These are phyloP conservation scores for Cicer yamashitae DNA, from an alignment of 306 rosid genomes.

Conservation along the genomic window DNA sequence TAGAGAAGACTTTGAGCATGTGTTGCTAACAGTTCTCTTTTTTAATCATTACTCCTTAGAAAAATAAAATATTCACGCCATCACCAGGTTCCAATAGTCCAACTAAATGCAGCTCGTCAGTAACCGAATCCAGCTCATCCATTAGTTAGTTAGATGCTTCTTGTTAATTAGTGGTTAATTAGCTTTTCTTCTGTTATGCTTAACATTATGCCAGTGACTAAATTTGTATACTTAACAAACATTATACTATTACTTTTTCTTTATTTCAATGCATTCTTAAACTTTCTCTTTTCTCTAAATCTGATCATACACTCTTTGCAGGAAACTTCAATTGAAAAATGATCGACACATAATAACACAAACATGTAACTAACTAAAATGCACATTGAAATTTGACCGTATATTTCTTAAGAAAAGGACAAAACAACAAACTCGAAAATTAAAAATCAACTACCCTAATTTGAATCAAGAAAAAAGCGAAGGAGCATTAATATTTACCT, in stretches of 20 bases:
- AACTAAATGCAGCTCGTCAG: not conserved
- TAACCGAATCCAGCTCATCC: constrained; percentile 8
- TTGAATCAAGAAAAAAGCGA: not conserved
- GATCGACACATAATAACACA: not conserved
- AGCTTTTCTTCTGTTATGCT: not conserved
- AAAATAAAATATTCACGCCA: not conserved
- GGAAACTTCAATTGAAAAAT: constrained; percentile 9
- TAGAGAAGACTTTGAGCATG: not conserved
- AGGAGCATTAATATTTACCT: constrained; percentile 56
- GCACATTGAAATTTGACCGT: constrained; percentile 20
- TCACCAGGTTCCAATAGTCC: not conserved
- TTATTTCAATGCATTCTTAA: not conserved
- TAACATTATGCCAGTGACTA: not conserved
- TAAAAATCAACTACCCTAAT: not conserved
- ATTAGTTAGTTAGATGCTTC: not conserved
- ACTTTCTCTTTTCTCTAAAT: not conserved
- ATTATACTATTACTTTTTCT: not conserved
- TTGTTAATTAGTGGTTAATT: not conserved
- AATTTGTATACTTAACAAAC: not conserved
- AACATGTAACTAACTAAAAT: constrained; percentile 1
- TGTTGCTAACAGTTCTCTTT: constrained; percentile 2
- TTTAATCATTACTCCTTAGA: not conserved
- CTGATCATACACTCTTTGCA: not conserved
- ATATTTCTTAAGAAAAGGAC: not conserved
- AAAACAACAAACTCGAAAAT: not conserved